These are phyloP conservation scores for Penicillium silybi DNA, from an alignment of 495 filamentous ascomycete species.

Conservation along the genomic window DNA sequence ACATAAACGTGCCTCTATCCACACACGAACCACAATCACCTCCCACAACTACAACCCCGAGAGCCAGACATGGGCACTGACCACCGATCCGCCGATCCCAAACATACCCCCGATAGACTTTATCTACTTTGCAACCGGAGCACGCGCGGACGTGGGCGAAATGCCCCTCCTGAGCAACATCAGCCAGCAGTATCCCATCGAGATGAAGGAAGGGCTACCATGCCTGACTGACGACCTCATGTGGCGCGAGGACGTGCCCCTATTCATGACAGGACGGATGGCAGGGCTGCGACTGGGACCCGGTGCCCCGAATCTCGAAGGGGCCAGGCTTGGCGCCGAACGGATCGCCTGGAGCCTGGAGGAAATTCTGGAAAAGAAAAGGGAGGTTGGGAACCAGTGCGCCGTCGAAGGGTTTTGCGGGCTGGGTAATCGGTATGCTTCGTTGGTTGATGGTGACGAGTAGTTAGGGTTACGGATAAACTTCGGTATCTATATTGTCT, in stretches of 20 bases:
- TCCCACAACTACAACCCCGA: conserved; percentile 28
- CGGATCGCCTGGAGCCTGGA: conserved; percentile 57
- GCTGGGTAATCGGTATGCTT: conserved; percentile 34
- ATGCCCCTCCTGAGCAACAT: conserved; percentile 50
- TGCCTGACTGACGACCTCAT: conserved; percentile 60
- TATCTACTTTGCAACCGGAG: conserved; percentile 62
- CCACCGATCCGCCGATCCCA: conserved; percentile 45
- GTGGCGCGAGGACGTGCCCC: conserved; percentile 56
- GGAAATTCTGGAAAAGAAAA: conserved; percentile 38
- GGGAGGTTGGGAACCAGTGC: conserved; percentile 21
- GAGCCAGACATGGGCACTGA: conserved; percentile 46
- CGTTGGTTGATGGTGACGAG: conserved; percentile 13
- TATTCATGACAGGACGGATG: conserved; percentile 59
- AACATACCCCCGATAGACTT: conserved; percentile 55
- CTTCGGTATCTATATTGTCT: not conserved
- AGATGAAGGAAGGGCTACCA: conserved; percentile 50
- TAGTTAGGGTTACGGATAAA: conserved; percentile 3
- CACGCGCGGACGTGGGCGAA: conserved; percentile 44
- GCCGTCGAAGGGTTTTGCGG: conserved; percentile 26
- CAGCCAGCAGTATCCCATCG: conserved; percentile 49
- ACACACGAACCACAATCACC: conserved; percentile 45
- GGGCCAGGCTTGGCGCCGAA: conserved; percentile 60
- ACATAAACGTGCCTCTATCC: conserved; percentile 41
- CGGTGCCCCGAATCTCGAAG: conserved; percentile 58
- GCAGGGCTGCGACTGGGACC: conserved; percentile 57